Percentiles rank a stretch among this genome's conserved stretches.
Evolutionary conservation across 2,329 filamentous ascomycete species (phyloP).

Genomic region (Stachybotrys elegans): DNA sequence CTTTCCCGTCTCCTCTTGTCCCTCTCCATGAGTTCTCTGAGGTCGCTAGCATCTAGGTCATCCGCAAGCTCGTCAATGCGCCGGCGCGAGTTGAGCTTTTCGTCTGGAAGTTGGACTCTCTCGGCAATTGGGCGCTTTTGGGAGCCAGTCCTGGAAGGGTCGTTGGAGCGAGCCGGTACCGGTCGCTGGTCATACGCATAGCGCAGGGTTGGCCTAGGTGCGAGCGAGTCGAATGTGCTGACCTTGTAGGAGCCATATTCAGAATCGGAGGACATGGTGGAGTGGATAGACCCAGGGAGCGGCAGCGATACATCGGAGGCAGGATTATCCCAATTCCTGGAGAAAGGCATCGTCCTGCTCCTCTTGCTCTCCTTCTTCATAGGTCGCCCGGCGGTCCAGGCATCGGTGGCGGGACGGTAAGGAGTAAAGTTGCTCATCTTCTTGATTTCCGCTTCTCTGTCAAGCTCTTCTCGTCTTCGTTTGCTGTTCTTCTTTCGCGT

Average conservation of each 20-base stretch:
- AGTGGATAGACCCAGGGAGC: constrained; percentile 67
- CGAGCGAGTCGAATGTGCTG: constrained; percentile 73
- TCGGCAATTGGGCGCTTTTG: constrained; percentile 47
- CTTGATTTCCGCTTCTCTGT: constrained; percentile 82
- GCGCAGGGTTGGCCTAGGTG: constrained; percentile 78
- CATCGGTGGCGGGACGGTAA: constrained; percentile 55
- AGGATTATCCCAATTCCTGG: constrained; percentile 53
- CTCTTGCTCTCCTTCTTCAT: constrained; percentile 62
- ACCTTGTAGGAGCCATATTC: constrained; percentile 73
- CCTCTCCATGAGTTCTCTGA: constrained; percentile 85
- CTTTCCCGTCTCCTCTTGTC: constrained; percentile 76
- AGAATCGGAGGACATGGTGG: constrained; percentile 68
- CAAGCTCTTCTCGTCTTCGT: constrained; percentile 67
- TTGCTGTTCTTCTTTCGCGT: constrained; percentile 71
- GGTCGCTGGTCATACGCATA: constrained; percentile 63
- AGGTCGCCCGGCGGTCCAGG: constrained; percentile 54
- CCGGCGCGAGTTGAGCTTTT: constrained; percentile 55
- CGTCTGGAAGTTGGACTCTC: constrained; percentile 53
- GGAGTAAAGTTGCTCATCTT: constrained; percentile 72
- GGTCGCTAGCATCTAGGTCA: constrained; percentile 74
- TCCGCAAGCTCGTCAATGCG: constrained; percentile 71
- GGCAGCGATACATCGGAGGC: constrained; percentile 73
- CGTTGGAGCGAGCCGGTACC: constrained; percentile 38
- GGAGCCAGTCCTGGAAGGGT: constrained; percentile 43
- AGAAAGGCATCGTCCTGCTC: constrained; percentile 47